Conservation (phyloP, 768 basidiomycete genomes). For the Suillus fuscotomentosus region DNA sequence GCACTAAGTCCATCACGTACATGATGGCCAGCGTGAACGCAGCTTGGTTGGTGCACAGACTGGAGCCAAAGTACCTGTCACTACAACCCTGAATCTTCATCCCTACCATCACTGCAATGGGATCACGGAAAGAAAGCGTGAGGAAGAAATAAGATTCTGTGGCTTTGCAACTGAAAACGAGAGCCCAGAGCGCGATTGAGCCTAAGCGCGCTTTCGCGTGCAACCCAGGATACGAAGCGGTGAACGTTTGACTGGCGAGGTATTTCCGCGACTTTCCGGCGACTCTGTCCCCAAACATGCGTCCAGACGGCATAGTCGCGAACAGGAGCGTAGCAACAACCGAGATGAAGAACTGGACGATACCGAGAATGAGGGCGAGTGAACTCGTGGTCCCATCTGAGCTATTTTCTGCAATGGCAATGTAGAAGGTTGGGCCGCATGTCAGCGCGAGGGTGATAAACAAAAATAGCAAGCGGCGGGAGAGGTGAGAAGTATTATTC, state of each 20-base stretch:
- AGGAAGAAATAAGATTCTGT: constrained; percentile 98
- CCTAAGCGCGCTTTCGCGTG: constrained; percentile 64
- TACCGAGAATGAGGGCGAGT: constrained; percentile 87
- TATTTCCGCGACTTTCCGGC: constrained; percentile 95
- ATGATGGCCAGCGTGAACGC: constrained; percentile 95
- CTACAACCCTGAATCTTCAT: constrained; percentile 93
- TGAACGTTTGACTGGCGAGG: constrained; percentile 97
- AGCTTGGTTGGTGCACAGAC: constrained; percentile 88
- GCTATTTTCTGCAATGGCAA: constrained; percentile 77
- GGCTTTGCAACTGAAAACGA: constrained; percentile 96
- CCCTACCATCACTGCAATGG: constrained; percentile 91
- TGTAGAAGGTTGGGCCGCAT: constrained; percentile 91
- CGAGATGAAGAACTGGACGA: constrained; percentile 95
- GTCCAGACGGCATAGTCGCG: constrained; percentile 89
- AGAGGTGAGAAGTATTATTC: constrained; percentile 97
- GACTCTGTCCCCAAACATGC: constrained; percentile 99
- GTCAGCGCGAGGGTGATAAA: constrained; percentile 89
- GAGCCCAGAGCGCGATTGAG: constrained; percentile 80
- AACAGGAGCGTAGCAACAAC: constrained; percentile 85
- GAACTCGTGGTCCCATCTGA: constrained; percentile 57
- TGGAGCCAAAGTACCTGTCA: constrained; percentile 82
- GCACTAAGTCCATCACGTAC: constrained; percentile 96
- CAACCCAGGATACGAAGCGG: constrained; percentile 86
- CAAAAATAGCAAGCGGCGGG: constrained; percentile 87
- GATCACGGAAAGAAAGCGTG: constrained; percentile 90